Conservation (phyloP, 2,329 filamentous ascomycete genomes). For the Talaromyces sp. region DNA sequence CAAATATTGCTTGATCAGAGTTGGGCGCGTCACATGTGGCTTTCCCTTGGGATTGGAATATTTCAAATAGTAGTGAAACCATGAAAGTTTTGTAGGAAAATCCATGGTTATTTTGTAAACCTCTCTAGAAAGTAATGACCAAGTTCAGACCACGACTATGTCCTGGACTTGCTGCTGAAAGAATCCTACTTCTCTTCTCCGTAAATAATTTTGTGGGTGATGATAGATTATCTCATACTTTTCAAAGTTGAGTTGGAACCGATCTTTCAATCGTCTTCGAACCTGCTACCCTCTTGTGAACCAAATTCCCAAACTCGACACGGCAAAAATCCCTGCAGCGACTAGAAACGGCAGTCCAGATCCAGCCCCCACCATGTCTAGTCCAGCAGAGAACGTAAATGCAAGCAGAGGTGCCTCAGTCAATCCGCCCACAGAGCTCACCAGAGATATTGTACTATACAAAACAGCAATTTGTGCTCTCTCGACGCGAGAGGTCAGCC, state of each 20-base stretch:
- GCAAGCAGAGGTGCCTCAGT: background rate
- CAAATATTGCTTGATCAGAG: background rate
- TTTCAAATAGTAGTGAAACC: background rate
- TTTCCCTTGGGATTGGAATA: background rate
- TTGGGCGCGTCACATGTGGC: background rate
- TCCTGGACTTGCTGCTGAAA: background rate
- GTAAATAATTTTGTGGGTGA: background rate
- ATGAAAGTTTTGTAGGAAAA: background rate
- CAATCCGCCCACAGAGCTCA: constrained; percentile 1
- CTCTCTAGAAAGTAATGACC: no score
- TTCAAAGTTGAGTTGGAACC: background rate
- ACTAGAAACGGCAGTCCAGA: constrained; percentile 1
- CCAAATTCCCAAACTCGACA: background rate
- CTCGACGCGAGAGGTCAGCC: constrained; percentile 5
- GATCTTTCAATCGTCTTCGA: background rate
- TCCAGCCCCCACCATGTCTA: background rate
- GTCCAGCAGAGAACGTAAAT: constrained; percentile 2
- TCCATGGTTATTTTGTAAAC: no score
- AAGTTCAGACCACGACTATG: background rate
- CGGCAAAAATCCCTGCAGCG: background rate
- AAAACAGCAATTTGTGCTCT: background rate
- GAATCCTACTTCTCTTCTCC: background rate
- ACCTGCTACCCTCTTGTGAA: background rate
- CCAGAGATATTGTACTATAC: background rate
- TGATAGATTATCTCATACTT: background rate